Evolutionary conservation across 352 stramenopile genomes (phyloP), one percentile per base, ranked within the genome.

Genomic region (Pythium aquatile): DNA sequence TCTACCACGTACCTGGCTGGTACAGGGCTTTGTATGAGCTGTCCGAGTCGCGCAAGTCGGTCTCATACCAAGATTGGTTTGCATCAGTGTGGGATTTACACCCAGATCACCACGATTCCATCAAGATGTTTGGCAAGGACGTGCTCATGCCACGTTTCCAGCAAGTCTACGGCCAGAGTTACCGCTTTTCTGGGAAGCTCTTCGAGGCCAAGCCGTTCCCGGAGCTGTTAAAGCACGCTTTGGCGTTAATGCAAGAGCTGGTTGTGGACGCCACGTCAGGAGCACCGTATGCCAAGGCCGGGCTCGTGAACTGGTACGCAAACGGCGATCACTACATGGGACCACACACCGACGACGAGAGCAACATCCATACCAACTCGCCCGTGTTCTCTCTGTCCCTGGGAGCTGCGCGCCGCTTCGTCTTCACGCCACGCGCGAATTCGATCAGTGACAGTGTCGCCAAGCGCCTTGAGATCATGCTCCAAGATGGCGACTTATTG

Each of bases 231-330:
- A 29, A 61, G 5, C 67, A 73, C 16, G 81, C 70, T 42, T 69
- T 88, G 14, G 32, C 67, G n/a, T 58, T 78, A 33, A 76, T 87
- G 72, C 68, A 88, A 20, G 57, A 58, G 16, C 65, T 88, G 10
- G 60, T 72, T 16, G 44, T 69, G 30, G 35, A 62, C n/a, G 48
- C 60, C 7, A 7, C 1, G 9, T 63, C 39, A 0, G 3, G 30
- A 8, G 56, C 65, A 20, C 53, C 66, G 4, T 69, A 69, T 20
- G n/a, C 56, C 3, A 65, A 47, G 26, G 58, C 58, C 29, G 58
- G 59, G 5, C 73, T 96, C n/a, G 70, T 90, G 52, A 96, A 96
- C 54, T 96, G 87, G 88, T 96, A 95, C 63, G 76, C 75, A 16
- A 70, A 90, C 46, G 83, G 81, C 30, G 72, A 92, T 33, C 81